Percentiles rank a stretch among this genome's conserved stretches.
Evolutionary conservation across 163 green algal genomes (phyloP).

Genomic region (Scenedesmus sp.): DNA sequence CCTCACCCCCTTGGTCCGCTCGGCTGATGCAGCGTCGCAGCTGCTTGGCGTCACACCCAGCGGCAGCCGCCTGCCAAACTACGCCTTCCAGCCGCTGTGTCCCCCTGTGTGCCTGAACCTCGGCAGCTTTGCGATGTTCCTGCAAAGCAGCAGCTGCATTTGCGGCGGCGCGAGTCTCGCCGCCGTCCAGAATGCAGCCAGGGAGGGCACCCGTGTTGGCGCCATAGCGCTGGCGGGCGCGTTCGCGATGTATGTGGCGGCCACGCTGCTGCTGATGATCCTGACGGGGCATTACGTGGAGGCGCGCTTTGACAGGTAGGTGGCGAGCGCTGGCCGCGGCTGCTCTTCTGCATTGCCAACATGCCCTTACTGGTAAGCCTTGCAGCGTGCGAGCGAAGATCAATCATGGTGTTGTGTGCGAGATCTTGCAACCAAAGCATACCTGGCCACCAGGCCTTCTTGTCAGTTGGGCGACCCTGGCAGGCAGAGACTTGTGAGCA

Average conservation of each 20-base stretch:
- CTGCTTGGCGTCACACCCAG: neutral
- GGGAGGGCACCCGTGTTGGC: neutral
- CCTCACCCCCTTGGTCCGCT: neutral
- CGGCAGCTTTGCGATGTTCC: conserved; percentile 37
- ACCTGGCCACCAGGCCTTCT: no score
- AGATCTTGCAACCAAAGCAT: no score
- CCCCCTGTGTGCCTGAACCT: conserved; percentile 47
- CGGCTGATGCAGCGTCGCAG: neutral
- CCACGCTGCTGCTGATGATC: conserved; percentile 45
- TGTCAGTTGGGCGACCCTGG: no score
- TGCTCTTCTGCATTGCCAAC: no score
- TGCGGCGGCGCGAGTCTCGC: conserved; percentile 19
- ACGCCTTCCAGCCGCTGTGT: conserved; percentile 39
- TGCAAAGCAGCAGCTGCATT: conserved; percentile 42
- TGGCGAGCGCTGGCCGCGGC: no score
- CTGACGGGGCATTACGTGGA: conserved; percentile 38
- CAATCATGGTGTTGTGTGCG: no score
- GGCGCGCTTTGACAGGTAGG: conserved; percentile 25
- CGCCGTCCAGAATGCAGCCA: neutral
- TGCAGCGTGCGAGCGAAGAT: no score
- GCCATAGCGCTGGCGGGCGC: conserved; percentile 23
- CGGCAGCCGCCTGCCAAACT: neutral
- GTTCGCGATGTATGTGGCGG: conserved; percentile 36
- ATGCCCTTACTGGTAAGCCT: no score
- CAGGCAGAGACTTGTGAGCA: no score